Evolutionary conservation across 208 protist species (phyloP), one percentile per base, ranked within the genome.

Genomic region (Plasmodiophora brassicae): DNA sequence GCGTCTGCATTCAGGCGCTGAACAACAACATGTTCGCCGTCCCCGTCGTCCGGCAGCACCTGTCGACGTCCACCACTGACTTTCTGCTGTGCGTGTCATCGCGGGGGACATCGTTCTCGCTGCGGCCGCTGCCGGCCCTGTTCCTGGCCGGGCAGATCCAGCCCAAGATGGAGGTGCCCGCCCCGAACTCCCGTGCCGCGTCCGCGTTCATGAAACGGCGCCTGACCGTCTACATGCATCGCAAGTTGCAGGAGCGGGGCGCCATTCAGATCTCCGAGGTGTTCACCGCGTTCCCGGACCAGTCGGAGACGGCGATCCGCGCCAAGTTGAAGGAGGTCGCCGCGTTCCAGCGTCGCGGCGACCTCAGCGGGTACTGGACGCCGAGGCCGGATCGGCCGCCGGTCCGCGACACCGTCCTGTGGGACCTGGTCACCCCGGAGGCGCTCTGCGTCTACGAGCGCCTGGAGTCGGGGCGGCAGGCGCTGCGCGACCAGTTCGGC

Each of bases 321-420:
- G 65, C 65, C 65, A 78, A 78, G 65, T 32, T 78, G 65, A 78
- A 78, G 65, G 65, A 78, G 65, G 65, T 78, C 14, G 65, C 65
- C 14, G 65, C 32, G n/a, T 78, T 78, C 65, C 65, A 78, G 65
- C 65, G 65, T 38, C 32, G 65, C n/a, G 65, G 65, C 65, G 65
- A 78, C 41, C 41, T 78, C 32, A 78, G 65, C n/a, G 65, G 65
- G 41, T 78, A 38, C 32, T 78, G 65, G 65, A 78, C 65, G 65
- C 5, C 5, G n/a, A n/a, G 65, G 41, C 10, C 5, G 10, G 65
- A 78, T 78, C 32, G 41, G 41, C 65, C 65, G 5, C 14, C 5
- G 5, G 41, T 32, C 32, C 32, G 65, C 32, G 65, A 78, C 32
- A 36, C 65, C 32, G 65, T 38, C 32, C n/a, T 78, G 41, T 78